Evolutionary conservation across 441 rosid genomes (phyloP).

Genomic region (Flueggea neowawraea): DNA sequence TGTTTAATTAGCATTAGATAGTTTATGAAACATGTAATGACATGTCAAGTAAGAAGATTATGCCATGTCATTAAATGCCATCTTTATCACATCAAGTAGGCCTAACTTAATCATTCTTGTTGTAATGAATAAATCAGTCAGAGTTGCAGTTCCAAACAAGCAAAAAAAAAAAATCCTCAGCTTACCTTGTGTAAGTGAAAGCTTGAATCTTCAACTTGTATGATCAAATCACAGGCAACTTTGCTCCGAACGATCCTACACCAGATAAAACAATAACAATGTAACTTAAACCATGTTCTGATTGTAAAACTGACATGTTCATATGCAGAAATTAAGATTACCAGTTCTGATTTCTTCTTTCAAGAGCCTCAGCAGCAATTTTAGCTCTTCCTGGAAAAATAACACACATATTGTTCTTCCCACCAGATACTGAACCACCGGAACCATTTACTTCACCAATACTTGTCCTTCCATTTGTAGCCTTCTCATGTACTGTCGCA

Average conservation of each 20-base stretch:
- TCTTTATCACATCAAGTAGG: not conserved
- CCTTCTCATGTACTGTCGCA: not conserved
- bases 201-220: slow-evolving; percentile 41
- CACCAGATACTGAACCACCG: slow-evolving; percentile 15
- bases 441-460: slow-evolving; percentile 10
- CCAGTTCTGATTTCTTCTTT: slow-evolving; percentile 41
- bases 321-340: slow-evolving; percentile 2
- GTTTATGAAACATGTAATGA: too few species aligned
- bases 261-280: not conserved
- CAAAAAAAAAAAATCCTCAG: not conserved
- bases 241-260: slow-evolving; percentile 44
- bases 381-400: slow-evolving; percentile 21
- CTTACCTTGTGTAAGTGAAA: slow-evolving; percentile 61
- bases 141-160: too few species aligned
- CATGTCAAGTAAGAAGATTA: too few species aligned
- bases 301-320: not conserved
- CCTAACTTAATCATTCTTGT: not conserved
- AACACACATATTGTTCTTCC: slow-evolving; percentile 22
- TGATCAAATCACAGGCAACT: slow-evolving; percentile 38
- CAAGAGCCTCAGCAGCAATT: slow-evolving; percentile 35
- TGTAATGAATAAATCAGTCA: not conserved
- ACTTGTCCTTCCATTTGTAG: slow-evolving; percentile 9
- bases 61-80: too few species aligned
- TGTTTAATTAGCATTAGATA: too few species aligned
- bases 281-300: not conserved